Evolutionary conservation across 306 rosid species (phyloP).

Genomic region (Trichosanthes truncata): DNA sequence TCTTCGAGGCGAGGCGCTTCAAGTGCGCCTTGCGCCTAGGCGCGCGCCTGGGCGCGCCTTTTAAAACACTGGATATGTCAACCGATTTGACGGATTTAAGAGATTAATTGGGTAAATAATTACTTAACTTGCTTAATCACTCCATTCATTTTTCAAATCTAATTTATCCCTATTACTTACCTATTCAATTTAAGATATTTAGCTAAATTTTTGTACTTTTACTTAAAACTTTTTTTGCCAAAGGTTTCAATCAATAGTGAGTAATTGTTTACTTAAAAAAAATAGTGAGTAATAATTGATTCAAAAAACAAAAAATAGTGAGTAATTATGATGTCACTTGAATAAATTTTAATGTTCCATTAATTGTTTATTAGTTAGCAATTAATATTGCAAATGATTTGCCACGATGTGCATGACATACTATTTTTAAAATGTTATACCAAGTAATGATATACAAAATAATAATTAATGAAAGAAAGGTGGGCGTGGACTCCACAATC

Average conservation of each 20-base stretch:
- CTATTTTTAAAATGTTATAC: not conserved
- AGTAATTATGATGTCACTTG: not conserved
- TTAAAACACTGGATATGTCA: no score
- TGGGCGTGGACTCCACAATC: not conserved
- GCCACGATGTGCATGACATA: not conserved
- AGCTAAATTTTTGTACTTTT: not conserved
- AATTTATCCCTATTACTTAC: not conserved
- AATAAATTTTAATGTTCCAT: not conserved
- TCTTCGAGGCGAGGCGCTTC: no score
- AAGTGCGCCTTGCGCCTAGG: no score
- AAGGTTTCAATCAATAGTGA: not conserved
- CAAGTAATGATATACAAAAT: not conserved
- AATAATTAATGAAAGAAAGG: not conserved
- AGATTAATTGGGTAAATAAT: not conserved
- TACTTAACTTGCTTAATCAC: not conserved
- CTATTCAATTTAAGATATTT: not conserved
- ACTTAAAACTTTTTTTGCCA: not conserved
- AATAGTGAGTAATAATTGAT: not conserved
- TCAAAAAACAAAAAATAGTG: no score
- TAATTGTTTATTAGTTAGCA: not conserved
- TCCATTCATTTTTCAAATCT: no score
- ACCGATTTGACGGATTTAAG: not conserved
- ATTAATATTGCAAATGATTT: not conserved
- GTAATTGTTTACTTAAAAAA: no score
- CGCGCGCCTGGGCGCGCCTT: no score